These are phyloP conservation scores for Coniella vitis DNA, from an alignment of 2,329 filamentous ascomycete genomes.

Conservation along the genomic window DNA sequence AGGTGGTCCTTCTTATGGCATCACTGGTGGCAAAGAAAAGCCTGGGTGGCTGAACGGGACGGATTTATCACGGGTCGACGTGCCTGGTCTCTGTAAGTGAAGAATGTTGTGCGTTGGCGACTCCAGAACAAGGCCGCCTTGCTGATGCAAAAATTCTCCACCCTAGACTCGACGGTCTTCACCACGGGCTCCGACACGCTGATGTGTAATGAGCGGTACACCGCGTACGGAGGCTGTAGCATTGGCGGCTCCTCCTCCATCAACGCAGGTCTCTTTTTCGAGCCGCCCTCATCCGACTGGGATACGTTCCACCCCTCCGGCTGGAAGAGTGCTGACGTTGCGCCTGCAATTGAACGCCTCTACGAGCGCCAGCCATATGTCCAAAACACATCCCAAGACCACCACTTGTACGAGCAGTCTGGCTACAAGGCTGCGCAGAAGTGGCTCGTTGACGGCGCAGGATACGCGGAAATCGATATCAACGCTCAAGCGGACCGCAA, in stretches of 20 bases:
- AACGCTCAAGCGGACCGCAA: constrained; percentile 55
- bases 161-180: constrained; percentile 36
- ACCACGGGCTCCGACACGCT: constrained; percentile 29
- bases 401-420: constrained; percentile 56
- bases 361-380: constrained; percentile 66
- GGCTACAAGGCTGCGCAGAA: constrained; percentile 45
- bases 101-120: not conserved
- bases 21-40: constrained; percentile 51
- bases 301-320: constrained; percentile 65
- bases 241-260: constrained; percentile 46
- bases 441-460: constrained; percentile 47
- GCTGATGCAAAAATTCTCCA: no score
- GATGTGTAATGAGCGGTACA: constrained; percentile 33
- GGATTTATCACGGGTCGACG: constrained; percentile 56
- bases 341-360: constrained; percentile 49
- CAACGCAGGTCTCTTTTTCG: constrained; percentile 47
- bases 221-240: constrained; percentile 41
- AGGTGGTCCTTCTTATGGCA: constrained; percentile 48
- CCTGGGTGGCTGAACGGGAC: constrained; percentile 51
- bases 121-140: not conserved
- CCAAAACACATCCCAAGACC: constrained; percentile 56
- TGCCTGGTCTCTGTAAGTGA: constrained; percentile 56
- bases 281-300: constrained; percentile 51
- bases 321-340: constrained; percentile 62
- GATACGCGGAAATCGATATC: constrained; percentile 53